Conservation (phyloP, 768 basidiomycete genomes). For the Coprinopsis sp. region DNA sequence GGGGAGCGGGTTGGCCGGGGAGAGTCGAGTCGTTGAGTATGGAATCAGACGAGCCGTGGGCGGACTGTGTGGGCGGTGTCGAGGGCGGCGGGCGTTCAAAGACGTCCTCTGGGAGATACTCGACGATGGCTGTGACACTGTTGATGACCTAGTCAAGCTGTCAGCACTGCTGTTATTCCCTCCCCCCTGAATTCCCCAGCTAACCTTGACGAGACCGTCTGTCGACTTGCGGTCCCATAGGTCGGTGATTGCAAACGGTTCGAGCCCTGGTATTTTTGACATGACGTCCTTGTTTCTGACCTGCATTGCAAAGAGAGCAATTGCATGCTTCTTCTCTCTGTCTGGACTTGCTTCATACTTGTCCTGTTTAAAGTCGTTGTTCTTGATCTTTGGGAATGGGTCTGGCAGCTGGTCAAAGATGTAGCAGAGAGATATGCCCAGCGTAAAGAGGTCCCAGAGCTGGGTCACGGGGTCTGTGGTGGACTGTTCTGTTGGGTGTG, state of each 20-base stretch:
- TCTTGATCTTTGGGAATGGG: constrained; percentile 52
- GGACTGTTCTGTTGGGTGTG: constrained; percentile 57
- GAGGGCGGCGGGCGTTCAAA: constrained; percentile 62
- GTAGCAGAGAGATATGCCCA: constrained; percentile 92
- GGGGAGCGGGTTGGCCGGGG: constrained; percentile 29
- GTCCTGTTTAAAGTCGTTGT: constrained; percentile 62
- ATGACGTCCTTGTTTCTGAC: constrained; percentile 61
- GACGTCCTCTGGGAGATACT: constrained; percentile 62
- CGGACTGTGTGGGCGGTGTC: constrained; percentile 50
- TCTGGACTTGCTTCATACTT: constrained; percentile 69
- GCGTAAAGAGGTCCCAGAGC: constrained; percentile 90
- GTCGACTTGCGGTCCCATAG: constrained; percentile 88
- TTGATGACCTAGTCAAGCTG: constrained; percentile 68
- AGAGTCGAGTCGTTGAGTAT: constrained; percentile 41
- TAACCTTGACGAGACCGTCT: constrained; percentile 91
- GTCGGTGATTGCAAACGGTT: constrained; percentile 88
- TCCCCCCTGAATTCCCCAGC: constrained; percentile 21
- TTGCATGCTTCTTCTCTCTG: constrained; percentile 84
- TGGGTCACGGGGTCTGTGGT: constrained; percentile 93
- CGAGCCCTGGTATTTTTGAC: constrained; percentile 61
- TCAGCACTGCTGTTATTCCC: constrained; percentile 5
- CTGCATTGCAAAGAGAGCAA: constrained; percentile 89
- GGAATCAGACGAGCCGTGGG: constrained; percentile 60
- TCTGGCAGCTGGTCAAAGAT: constrained; percentile 88
- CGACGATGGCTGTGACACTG: constrained; percentile 81